Evolutionary conservation across 2,329 filamentous ascomycete species (phyloP), one percentile per base, ranked within the genome.

Genomic region (Fusarium cyanostomum): DNA sequence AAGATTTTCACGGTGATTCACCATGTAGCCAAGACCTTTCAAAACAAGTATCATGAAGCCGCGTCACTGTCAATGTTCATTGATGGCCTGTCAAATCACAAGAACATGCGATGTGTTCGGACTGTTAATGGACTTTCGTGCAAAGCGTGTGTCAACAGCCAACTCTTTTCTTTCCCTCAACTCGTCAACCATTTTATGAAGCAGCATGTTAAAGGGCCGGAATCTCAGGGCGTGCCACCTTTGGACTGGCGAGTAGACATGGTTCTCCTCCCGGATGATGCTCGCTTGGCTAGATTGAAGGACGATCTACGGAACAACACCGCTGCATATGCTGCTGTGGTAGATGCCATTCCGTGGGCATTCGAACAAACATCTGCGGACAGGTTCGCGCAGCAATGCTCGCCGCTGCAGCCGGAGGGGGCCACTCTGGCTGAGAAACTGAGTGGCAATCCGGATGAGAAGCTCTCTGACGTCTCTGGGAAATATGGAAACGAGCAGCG

Each of bases 1-100:
- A 86, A 87, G 64, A 80, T 91, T 13, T 84, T 85, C 58, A 82
- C 87, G 42, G 79, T 91, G 9, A 81, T 94, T 37, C 81, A 89
- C 70, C 86, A 90, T 71, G 77, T 88, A 48, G 80, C 84, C 53
- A 81, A 82, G 52, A 81, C 80, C 31, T 92, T 89, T 69, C 79
- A 82, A 38, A 74, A 82, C 13, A 80, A 80, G 44, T 92, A 89
- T 72, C 78, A 78, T 13, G 81, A 87, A 58, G 80, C 82, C 35
- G 84, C 86, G 1, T 79, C 82, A 8, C 71, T 93, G 30, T 75
- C 75, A 11, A 81, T 88, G 74, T 86, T 90, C 60, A 84, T 82
- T 54, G 87, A 86, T 51, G 84, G 82, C 1, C 69, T 89, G 28
- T 81, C 81, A n/a, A 82, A 81, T 45, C 81, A 82, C 51, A 82